Evolutionary conservation across 495 filamentous ascomycete genomes (phyloP).

Genomic region (Pseudevernia furfuracea): DNA sequence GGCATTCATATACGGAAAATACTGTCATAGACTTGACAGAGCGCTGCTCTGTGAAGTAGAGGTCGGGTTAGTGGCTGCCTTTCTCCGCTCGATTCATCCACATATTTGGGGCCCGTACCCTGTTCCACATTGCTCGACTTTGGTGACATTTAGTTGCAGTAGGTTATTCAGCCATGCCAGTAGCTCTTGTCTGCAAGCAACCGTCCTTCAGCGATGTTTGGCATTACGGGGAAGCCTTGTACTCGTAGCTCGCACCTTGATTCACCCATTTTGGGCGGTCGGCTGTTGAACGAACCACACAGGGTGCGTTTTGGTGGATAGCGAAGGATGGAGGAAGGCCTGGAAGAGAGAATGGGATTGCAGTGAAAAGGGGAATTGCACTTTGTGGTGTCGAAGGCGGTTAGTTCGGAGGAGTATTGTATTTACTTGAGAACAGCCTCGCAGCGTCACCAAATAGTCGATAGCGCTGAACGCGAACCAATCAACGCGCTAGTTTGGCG

Average conservation of each 20-base stretch:
- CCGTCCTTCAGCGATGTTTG: background rate
- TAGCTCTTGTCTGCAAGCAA: slow-evolving; percentile 75
- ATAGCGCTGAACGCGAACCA: slow-evolving; percentile 3
- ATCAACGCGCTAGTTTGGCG: slow-evolving; percentile 3
- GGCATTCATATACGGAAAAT: slow-evolving; percentile 68
- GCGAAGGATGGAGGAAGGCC: background rate
- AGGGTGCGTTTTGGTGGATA: background rate
- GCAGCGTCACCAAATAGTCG: background rate
- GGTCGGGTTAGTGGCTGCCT: slow-evolving; percentile 5
- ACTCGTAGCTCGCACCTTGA: slow-evolving; percentile 38
- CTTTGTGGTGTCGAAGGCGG: background rate
- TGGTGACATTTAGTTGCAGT: slow-evolving; percentile 92
- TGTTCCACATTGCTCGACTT: slow-evolving; percentile 97
- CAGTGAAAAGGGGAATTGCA: background rate
- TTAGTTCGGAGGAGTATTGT: background rate
- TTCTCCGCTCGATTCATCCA: slow-evolving; percentile 13
- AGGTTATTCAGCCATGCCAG: slow-evolving; percentile 96
- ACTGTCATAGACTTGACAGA: slow-evolving; percentile 96
- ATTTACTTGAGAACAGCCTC: slow-evolving; percentile 7
- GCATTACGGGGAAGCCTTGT: background rate
- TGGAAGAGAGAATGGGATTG: background rate
- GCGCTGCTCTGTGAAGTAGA: slow-evolving; percentile 61
- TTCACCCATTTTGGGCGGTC: slow-evolving; percentile 48
- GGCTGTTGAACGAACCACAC: slow-evolving; percentile 3
- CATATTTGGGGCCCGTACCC: slow-evolving; percentile 55